These are phyloP conservation scores for Penicillium desertorum DNA, from an alignment of 495 filamentous ascomycete genomes.

Conservation along the genomic window DNA sequence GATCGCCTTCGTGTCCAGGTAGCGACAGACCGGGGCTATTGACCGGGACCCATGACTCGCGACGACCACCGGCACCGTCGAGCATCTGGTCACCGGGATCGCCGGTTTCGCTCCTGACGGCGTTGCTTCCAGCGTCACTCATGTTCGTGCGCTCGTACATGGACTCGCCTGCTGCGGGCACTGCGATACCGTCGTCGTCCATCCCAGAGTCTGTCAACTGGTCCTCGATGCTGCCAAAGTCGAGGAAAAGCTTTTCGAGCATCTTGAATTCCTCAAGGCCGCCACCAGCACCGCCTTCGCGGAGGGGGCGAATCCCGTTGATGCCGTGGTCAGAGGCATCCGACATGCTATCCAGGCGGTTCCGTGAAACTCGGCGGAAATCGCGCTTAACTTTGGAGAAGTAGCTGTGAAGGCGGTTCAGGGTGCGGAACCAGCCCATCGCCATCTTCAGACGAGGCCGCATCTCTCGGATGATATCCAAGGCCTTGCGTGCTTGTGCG, in stretches of 20 bases:
- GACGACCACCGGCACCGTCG: constrained; percentile 38
- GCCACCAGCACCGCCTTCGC: constrained; percentile 57
- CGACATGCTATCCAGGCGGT: constrained; percentile 33
- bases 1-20: constrained; percentile 40
- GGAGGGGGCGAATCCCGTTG: constrained; percentile 44
- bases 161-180: constrained; percentile 22
- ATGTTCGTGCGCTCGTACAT: constrained; percentile 36
- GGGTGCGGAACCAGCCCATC: constrained; percentile 65
- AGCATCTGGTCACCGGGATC: constrained; percentile 35
- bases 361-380: constrained; percentile 52
- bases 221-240: constrained; percentile 55
- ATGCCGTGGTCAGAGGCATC: constrained; percentile 38
- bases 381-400: constrained; percentile 64
- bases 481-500: constrained; percentile 48
- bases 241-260: constrained; percentile 56
- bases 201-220: constrained; percentile 32
- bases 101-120: constrained; percentile 44
- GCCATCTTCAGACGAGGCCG: constrained; percentile 68
- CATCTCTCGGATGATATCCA: constrained; percentile 62
- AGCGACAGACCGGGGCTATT: constrained; percentile 44
- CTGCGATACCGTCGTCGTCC: constrained; percentile 38
- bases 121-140: constrained; percentile 45
- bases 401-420: constrained; percentile 66
- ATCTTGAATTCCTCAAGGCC: constrained; percentile 72
- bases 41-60: constrained; percentile 48